These are phyloP conservation scores for Kwoniella sp. DNA, from an alignment of 768 basidiomycete species.

Conservation along the genomic window DNA sequence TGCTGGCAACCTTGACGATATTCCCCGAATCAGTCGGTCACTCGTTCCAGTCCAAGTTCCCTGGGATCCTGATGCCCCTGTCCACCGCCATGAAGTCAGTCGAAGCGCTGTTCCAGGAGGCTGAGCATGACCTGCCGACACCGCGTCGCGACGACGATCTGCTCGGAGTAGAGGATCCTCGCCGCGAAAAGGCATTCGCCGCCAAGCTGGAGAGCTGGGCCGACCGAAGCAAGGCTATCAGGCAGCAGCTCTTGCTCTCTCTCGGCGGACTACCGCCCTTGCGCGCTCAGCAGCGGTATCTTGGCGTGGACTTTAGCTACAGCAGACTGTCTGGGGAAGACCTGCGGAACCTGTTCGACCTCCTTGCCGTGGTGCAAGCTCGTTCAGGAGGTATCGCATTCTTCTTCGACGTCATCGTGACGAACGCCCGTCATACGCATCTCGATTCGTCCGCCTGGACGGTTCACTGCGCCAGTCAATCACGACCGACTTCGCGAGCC, in stretches of 20 bases:
- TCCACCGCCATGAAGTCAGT: conserved; percentile 19
- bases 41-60: conserved; percentile 33
- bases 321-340: conserved; percentile 38
- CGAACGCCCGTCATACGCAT: conserved; percentile 38
- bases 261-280: conserved; percentile 37
- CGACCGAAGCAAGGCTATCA: conserved; percentile 23
- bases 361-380: conserved; percentile 32
- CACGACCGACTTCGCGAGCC: conserved; percentile 26
- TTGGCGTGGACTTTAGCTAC: conserved; percentile 40
- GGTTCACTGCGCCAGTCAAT: conserved; percentile 22
- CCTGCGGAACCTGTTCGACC: conserved; percentile 33
- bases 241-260: conserved; percentile 26
- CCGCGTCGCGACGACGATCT: not conserved
- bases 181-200: conserved; percentile 1
- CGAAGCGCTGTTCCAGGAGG: conserved; percentile 29
- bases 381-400: conserved; percentile 42
- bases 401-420: conserved; percentile 47
- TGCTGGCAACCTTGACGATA: conserved; percentile 33
- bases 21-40: conserved; percentile 46
- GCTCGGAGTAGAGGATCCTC: not conserved
- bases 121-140: not conserved
- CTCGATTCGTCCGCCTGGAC: conserved; percentile 43
- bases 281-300: conserved; percentile 38
- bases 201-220: conserved; percentile 32
- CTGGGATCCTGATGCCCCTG: conserved; percentile 36